These are phyloP conservation scores for Scedosporium apiospermum DNA, from an alignment of 2,329 filamentous ascomycete species.

Conservation along the genomic window DNA sequence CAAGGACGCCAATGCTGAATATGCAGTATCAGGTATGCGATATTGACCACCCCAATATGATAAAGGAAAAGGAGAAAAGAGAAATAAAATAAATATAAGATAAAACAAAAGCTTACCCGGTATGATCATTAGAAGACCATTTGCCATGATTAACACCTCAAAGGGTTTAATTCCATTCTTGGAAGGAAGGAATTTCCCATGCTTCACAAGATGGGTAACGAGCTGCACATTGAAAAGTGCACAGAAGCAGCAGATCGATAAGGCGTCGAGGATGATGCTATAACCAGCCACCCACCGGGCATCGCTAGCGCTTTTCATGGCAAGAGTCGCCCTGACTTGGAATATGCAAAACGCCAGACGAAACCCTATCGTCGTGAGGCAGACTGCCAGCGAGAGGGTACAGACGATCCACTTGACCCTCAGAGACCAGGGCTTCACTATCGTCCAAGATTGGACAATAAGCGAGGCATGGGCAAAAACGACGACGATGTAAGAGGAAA, in stretches of 20 bases:
- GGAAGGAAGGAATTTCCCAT: constrained; percentile 35
- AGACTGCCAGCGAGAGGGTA: constrained; percentile 16
- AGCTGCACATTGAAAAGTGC: constrained; percentile 45
- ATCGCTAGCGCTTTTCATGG: background rate
- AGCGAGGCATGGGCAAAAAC: constrained; percentile 37
- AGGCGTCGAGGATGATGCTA: constrained; percentile 27
- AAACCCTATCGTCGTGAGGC: constrained; percentile 17
- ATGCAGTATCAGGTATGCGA: background rate
- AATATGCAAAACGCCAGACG: constrained; percentile 15
- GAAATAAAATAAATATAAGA: no score
- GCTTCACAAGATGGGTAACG: constrained; percentile 34
- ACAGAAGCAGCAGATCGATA: constrained; percentile 43
- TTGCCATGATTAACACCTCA: constrained; percentile 46
- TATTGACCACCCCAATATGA: no score
- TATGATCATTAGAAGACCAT: constrained; percentile 45
- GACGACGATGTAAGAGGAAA: constrained; percentile 33
- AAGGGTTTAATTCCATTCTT: constrained; percentile 35
- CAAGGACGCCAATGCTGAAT: background rate
- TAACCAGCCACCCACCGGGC: constrained; percentile 25
- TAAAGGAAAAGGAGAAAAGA: background rate
- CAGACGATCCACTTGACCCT: constrained; percentile 20
- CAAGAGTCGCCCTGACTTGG: constrained; percentile 14
- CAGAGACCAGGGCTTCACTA: constrained; percentile 38
- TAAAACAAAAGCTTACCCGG: constrained; percentile 30
- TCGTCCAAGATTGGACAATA: constrained; percentile 41